phyloP scores from a whole-genome alignment of 495 filamentous ascomycete species.

The Choiromyces venosus region DNA sequence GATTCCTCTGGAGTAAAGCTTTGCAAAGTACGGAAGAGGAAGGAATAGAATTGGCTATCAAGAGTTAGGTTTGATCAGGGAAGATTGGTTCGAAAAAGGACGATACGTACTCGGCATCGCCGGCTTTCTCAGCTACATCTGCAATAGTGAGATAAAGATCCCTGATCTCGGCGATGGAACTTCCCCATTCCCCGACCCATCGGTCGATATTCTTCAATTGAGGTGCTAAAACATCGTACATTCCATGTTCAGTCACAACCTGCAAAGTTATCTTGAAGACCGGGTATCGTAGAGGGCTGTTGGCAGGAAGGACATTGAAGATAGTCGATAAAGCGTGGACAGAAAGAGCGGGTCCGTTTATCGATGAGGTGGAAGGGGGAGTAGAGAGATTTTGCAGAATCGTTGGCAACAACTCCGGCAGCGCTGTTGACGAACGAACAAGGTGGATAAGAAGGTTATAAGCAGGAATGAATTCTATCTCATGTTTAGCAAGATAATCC shows the following conservation, averaged over 20 bases:
- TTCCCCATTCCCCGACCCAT: constrained; percentile 81
- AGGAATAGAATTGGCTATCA: constrained; percentile 64
- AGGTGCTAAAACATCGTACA: constrained; percentile 73
- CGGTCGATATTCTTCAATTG: constrained; percentile 69
- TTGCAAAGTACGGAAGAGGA: constrained; percentile 74
- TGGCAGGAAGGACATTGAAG: constrained; percentile 82
- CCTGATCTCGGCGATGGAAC: constrained; percentile 71
- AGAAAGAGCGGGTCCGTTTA: constrained; percentile 75
- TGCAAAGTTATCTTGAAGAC: constrained; percentile 78
- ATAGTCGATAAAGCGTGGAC: constrained; percentile 85
- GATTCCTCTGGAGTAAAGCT: constrained; percentile 73
- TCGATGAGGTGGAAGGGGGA: constrained; percentile 76
- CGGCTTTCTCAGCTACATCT: constrained; percentile 67
- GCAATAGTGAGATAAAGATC: constrained; percentile 73
- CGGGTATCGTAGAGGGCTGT: constrained; percentile 75
- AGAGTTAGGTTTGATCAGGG: constrained; percentile 12
- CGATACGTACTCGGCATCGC: constrained; percentile 62
- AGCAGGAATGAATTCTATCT: constrained; percentile 75
- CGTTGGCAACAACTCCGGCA: constrained; percentile 74
- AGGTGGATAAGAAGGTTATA: constrained; percentile 97
- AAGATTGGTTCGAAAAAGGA: background rate
- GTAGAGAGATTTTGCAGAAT: constrained; percentile 82
- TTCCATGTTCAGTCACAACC: constrained; percentile 64
- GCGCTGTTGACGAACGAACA: constrained; percentile 71
- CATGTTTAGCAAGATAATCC: background rate